A percentile compares a stretch with the other conserved stretches of the same genome.
phyloP scores from a whole-genome alignment of 73 alveolate genomes.

The Paramecium sexaurelia region DNA sequence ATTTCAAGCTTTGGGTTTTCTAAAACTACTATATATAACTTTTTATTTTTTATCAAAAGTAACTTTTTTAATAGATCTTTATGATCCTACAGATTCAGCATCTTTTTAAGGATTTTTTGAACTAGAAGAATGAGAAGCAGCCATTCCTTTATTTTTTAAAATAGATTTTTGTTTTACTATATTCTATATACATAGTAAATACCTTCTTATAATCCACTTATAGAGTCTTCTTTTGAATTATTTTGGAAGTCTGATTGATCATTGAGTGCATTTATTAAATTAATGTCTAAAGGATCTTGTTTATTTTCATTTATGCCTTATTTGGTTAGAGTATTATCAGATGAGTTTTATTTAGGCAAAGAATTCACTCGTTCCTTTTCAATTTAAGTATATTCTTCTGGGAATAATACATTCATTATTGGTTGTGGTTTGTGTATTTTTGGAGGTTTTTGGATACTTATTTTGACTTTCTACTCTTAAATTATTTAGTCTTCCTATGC shows the following conservation, averaged over 20 bases:
- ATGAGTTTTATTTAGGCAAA: background rate
- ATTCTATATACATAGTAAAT: background rate
- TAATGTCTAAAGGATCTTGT: background rate
- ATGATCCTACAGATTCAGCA: background rate
- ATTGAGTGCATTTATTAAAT: background rate
- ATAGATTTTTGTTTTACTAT: background rate
- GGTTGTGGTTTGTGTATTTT: background rate
- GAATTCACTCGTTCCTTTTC: background rate
- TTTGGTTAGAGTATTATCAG: background rate
- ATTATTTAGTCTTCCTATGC: background rate
- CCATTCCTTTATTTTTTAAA: background rate
- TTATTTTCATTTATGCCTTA: background rate
- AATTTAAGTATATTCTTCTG: background rate
- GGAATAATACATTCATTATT: background rate
- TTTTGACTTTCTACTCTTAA: background rate
- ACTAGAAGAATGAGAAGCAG: background rate
- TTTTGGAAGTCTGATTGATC: background rate
- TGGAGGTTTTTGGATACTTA: background rate
- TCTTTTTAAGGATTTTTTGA: background rate
- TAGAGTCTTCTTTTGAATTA: background rate
- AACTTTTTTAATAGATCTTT: constrained; percentile 14
- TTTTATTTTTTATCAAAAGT: constrained; percentile 18
- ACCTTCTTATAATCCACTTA: background rate
- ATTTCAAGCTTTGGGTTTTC: constrained; percentile 25
- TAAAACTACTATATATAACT: constrained; percentile 2